phyloP scores from a whole-genome alignment of 2,329 filamentous ascomycete genomes.

The Bipolaris gigantea region DNA sequence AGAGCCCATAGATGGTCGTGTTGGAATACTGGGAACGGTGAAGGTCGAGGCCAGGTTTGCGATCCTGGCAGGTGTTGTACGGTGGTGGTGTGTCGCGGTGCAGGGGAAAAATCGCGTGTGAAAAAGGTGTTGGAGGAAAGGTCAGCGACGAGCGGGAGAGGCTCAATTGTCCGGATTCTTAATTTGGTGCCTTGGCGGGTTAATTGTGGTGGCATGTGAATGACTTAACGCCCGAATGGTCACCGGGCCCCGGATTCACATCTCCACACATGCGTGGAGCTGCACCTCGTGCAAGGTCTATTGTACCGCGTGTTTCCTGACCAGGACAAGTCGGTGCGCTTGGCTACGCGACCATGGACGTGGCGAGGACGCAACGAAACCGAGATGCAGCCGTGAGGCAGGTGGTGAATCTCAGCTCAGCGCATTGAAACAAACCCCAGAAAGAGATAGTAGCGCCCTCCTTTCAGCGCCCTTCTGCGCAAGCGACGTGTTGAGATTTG shows the following conservation, averaged over 20 bases:
- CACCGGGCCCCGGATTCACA: constrained; percentile 18
- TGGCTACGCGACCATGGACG: background rate
- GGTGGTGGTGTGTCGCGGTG: constrained; percentile 16
- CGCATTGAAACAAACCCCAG: background rate
- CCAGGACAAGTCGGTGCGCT: background rate
- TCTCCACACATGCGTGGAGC: constrained; percentile 12
- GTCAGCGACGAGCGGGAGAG: constrained; percentile 23
- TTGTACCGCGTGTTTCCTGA: background rate
- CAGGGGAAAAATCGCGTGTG: constrained; percentile 20
- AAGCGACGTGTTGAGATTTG: background rate
- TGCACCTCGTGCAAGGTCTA: constrained; percentile 9
- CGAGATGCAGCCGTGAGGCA: background rate
- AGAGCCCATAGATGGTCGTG: constrained; percentile 51
- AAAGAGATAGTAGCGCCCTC: background rate
- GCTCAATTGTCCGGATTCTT: constrained; percentile 25
- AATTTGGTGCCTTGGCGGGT: constrained; percentile 27
- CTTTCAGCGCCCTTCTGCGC: background rate
- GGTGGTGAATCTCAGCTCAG: background rate
- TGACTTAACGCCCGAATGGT: constrained; percentile 19
- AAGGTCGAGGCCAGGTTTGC: constrained; percentile 34
- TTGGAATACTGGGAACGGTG: constrained; percentile 23
- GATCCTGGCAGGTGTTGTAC: constrained; percentile 29
- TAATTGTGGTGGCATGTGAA: constrained; percentile 28
- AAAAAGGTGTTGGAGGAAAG: constrained; percentile 18
- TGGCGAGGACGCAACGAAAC: background rate